phyloP scores from a whole-genome alignment of 129 eudicot genomes.

The Pseudognaphalium luteoalbum region DNA sequence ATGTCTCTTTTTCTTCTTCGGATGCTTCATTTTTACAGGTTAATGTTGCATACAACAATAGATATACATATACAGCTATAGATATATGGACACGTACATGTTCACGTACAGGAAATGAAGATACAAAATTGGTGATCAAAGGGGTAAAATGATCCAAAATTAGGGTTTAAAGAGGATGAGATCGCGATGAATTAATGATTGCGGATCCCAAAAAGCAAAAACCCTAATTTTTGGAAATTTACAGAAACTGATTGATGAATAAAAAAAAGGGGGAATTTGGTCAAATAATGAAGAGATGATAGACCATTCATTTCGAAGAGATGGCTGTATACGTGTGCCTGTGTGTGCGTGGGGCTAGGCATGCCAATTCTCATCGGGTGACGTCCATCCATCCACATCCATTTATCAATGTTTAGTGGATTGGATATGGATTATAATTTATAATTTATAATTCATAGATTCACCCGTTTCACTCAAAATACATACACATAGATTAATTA shows the following conservation, averaged over 20 bases:
- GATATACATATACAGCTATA: neutral
- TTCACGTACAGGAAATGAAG: neutral
- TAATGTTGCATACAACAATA: neutral
- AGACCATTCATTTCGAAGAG: neutral
- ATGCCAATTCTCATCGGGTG: no score
- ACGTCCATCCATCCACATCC: no score
- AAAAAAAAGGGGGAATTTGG: neutral
- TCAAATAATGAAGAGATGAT: neutral
- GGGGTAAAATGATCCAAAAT: constrained; percentile 14
- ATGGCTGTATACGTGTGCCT: neutral
- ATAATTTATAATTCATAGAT: no score
- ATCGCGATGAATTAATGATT: constrained; percentile 17
- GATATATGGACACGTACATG: neutral
- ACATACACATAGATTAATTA: no score
- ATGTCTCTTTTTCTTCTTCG: constrained; percentile 69
- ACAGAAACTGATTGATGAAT: neutral
- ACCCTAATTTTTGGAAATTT: neutral
- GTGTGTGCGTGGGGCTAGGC: no score
- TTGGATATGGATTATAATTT: no score
- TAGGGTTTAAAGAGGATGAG: constrained; percentile 32
- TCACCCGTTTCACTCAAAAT: no score
- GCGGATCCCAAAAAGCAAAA: constrained; percentile 28
- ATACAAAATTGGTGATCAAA: neutral
- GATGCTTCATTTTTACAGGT: constrained; percentile 51
- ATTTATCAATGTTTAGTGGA: no score